These are phyloP conservation scores for Apiotrichum porosum DNA, from an alignment of 1,284 basidiomycete species.

Conservation along the genomic window DNA sequence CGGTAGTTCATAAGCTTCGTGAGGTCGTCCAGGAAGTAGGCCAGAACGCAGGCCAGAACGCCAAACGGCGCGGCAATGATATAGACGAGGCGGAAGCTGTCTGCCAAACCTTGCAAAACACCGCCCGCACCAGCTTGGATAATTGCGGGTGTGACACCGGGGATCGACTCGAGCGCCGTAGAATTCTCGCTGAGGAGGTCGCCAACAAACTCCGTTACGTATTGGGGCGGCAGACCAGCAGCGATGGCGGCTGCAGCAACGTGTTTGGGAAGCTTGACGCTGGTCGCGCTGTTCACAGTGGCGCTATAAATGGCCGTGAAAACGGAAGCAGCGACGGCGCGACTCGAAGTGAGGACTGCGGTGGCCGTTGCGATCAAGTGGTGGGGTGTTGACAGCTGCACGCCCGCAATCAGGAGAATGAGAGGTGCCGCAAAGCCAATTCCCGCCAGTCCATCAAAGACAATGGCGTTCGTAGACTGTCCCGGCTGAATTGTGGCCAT, in stretches of 20 bases:
- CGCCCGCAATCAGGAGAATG: constrained; percentile 19
- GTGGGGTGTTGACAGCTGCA: constrained; percentile 21
- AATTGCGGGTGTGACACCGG: constrained; percentile 8
- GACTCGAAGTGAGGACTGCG: constrained; percentile 14
- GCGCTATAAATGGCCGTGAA: constrained; percentile 23
- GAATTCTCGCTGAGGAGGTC: not conserved
- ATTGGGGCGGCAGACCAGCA: constrained; percentile 11
- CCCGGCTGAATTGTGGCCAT: constrained; percentile 11
- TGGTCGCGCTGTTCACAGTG: constrained; percentile 4
- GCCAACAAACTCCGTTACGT: constrained; percentile 9
- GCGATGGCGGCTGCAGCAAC: constrained; percentile 12
- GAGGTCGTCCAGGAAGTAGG: constrained; percentile 7
- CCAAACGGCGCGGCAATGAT: constrained; percentile 12
- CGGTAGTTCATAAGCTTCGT: constrained; percentile 8
- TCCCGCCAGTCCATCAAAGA: constrained; percentile 15
- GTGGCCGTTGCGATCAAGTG: constrained; percentile 24
- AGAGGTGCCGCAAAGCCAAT: constrained; percentile 22
- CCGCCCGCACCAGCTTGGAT: constrained; percentile 5
- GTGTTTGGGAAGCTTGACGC: constrained; percentile 13
- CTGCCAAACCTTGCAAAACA: not conserved
- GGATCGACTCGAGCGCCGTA: constrained; percentile 1
- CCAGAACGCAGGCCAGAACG: constrained; percentile 1
- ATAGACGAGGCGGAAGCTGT: constrained; percentile 8
- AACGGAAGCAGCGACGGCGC: constrained; percentile 14
- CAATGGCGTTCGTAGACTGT: not conserved